Conservation (phyloP, 768 basidiomycete species). For the Kwoniella sp. region DNA sequence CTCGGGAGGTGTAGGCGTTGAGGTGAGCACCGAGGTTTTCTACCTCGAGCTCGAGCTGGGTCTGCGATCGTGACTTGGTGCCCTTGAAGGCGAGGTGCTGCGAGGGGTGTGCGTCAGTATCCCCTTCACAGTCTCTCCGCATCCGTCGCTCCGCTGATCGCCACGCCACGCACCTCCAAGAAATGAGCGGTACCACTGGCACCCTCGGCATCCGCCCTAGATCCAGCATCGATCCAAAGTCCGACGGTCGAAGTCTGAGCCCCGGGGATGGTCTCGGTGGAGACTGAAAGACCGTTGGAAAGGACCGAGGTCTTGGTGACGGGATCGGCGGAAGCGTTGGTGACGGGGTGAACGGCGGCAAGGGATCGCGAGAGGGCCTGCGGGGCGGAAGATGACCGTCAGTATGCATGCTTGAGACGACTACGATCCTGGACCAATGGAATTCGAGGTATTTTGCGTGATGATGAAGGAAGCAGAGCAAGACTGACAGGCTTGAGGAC, state of each 20-base stretch:
- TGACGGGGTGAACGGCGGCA: constrained; percentile 48
- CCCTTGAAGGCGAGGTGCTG: constrained; percentile 57
- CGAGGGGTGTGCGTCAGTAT: neutral
- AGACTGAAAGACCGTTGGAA: constrained; percentile 89
- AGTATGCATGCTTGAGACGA: neutral
- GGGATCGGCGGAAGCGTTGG: constrained; percentile 53
- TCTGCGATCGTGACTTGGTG: constrained; percentile 79
- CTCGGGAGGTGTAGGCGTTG: constrained; percentile 96
- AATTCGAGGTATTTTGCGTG: too few relatives aligned
- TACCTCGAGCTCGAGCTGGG: constrained; percentile 88
- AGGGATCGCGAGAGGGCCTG: constrained; percentile 46
- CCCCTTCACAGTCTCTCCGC: neutral
- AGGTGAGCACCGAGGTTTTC: constrained; percentile 96
- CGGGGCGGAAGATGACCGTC: neutral
- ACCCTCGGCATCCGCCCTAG: constrained; percentile 88
- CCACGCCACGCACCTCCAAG: constrained; percentile 59
- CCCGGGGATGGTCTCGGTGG: constrained; percentile 82
- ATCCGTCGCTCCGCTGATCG: neutral
- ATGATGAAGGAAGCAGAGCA: neutral
- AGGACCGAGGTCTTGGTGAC: constrained; percentile 87
- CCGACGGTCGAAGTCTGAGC: constrained; percentile 98
- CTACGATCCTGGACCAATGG: neutral
- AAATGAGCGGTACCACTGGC: constrained; percentile 97
- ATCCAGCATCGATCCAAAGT: constrained; percentile 98
- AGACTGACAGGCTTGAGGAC: constrained; percentile 25